A percentile compares a stretch with the other conserved stretches of the same genome.
phyloP scores from a whole-genome alignment of 2,329 filamentous ascomycete species.

The Talaromyces sp. region DNA sequence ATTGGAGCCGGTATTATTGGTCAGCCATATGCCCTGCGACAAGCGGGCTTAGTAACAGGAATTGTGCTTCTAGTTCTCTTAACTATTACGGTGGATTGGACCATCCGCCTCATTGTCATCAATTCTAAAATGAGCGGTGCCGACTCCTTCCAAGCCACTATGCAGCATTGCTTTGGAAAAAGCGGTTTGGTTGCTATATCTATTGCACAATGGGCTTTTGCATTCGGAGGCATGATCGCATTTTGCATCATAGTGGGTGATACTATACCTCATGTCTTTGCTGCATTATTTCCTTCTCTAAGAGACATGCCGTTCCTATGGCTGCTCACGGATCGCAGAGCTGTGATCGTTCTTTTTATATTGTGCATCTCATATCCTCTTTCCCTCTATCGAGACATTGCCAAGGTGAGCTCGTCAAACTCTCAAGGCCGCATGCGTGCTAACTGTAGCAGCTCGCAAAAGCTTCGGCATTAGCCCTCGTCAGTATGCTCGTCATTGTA shows the following conservation, averaged over 20 bases:
- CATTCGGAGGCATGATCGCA: conserved; percentile 97
- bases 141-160: conserved; percentile 90
- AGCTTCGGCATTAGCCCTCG: conserved; percentile 84
- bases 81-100: conserved; percentile 91
- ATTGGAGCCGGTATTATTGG: conserved; percentile 72
- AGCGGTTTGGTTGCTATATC: conserved; percentile 83
- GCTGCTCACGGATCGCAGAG: conserved; percentile 72
- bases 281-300: conserved; percentile 74
- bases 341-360: conserved; percentile 82
- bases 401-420: conserved; percentile 60
- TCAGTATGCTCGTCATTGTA: conserved; percentile 90
- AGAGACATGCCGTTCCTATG: conserved; percentile 69
- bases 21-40: conserved; percentile 92
- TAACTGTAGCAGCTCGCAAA: conserved; percentile 69
- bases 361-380: conserved; percentile 83
- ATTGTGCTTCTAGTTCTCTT: conserved; percentile 70
- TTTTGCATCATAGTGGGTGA: conserved; percentile 98
- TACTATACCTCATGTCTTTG: conserved; percentile 84
- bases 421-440: conserved; percentile 9
- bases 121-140: conserved; percentile 95
- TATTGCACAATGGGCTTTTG: conserved; percentile 94
- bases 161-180: conserved; percentile 90
- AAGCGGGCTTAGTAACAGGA: conserved; percentile 81
- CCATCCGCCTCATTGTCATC: conserved; percentile 91
- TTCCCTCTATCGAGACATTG: conserved; percentile 91